These are phyloP conservation scores for Microstroma glucosiphilum DNA, from an alignment of 1,284 basidiomycete genomes.

Conservation along the genomic window DNA sequence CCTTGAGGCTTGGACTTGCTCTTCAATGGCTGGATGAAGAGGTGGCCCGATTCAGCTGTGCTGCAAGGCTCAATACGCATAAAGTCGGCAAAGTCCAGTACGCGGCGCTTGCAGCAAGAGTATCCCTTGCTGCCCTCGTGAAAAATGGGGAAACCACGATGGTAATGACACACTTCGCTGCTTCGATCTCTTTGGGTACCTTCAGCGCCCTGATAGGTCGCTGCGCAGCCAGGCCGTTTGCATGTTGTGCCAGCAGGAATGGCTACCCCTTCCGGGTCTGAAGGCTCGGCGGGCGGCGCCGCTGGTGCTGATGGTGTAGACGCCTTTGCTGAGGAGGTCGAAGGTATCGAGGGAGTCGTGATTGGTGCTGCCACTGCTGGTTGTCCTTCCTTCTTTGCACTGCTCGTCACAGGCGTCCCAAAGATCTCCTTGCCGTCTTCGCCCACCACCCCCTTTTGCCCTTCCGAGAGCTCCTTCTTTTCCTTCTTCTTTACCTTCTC, in stretches of 20 bases:
- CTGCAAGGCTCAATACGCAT: conserved; percentile 45
- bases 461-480: conserved; percentile 6
- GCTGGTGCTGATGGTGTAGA: neutral
- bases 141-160: conserved; percentile 45
- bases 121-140: conserved; percentile 50
- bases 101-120: conserved; percentile 46
- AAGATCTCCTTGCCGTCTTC: conserved; percentile 25
- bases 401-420: conserved; percentile 6
- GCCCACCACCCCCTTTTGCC: neutral
- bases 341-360: neutral
- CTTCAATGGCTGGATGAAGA: conserved; percentile 28
- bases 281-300: conserved; percentile 12
- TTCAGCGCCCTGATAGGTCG: conserved; percentile 20
- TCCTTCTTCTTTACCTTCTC: conserved; percentile 23
- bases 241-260: conserved; percentile 25
- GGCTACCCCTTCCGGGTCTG: conserved; percentile 13
- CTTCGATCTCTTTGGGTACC: conserved; percentile 16
- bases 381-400: too few species aligned
- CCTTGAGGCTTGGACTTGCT: neutral
- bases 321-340: neutral
- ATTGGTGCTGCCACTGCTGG: too few species aligned
- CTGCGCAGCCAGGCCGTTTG: conserved; percentile 32
- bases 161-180: conserved; percentile 36
- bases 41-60: conserved; percentile 33
- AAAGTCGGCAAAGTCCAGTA: conserved; percentile 49